A percentile compares a stretch with the other conserved stretches of the same genome.
These are phyloP conservation scores for Mortierella sp. DNA, from an alignment of 371 early-diverging fungal genomes.

Conservation along the genomic window DNA sequence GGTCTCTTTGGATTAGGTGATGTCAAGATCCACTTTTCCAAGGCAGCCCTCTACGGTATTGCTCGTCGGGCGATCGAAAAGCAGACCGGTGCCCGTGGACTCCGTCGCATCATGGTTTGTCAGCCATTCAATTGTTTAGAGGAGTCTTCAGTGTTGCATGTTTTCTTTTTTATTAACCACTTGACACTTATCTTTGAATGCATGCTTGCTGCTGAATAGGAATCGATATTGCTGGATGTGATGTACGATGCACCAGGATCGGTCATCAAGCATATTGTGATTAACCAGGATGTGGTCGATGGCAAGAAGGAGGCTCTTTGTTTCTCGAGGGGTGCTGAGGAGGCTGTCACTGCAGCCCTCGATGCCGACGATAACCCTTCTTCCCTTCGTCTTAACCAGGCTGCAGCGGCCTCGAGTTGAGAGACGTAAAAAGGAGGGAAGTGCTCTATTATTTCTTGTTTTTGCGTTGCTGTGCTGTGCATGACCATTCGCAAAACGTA, in stretches of 20 bases:
- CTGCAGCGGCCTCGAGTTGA: not conserved
- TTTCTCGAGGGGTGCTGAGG: constrained; percentile 67
- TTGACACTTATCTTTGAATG: not conserved
- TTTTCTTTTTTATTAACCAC: not conserved
- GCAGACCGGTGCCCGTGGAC: constrained; percentile 90
- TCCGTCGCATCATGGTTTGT: constrained; percentile 82
- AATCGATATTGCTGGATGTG: constrained; percentile 78
- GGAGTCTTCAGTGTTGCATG: not conserved
- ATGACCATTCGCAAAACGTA: too few relatives aligned
- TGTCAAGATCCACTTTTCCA: constrained; percentile 77
- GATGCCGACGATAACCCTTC: constrained; percentile 12
- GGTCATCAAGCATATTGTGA: constrained; percentile 70
- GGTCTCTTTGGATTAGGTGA: constrained; percentile 76
- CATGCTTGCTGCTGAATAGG: constrained; percentile 47
- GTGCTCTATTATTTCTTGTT: not conserved
- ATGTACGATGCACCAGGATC: constrained; percentile 85
- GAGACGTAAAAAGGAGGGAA: too few relatives aligned
- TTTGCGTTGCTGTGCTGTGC: too few relatives aligned
- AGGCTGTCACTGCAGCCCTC: constrained; percentile 11
- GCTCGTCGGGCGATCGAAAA: constrained; percentile 83
- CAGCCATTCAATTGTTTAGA: not conserved
- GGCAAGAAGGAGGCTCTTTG: constrained; percentile 70
- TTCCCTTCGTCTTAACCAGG: not conserved
- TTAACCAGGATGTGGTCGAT: constrained; percentile 70
- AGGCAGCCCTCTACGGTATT: constrained; percentile 72